Evolutionary conservation across 768 basidiomycete species (phyloP), one percentile per base, ranked within the genome.

Genomic region (Rubroboletus pulcherrimus): DNA sequence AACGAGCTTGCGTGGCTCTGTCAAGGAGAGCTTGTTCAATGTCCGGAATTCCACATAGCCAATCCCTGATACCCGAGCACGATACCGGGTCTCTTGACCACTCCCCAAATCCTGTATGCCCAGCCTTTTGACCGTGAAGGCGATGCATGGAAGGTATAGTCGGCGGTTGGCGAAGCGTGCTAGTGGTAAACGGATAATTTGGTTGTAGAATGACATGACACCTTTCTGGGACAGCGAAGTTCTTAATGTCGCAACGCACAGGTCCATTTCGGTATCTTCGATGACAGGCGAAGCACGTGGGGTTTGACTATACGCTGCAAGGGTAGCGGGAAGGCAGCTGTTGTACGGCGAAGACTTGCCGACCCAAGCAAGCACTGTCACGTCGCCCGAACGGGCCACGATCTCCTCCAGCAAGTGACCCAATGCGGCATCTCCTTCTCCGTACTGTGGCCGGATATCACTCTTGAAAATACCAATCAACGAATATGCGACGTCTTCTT

Each of bases 381-480:
- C 49, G 4, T 46, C 48, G 4, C 57, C 54, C 3, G 30, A 49
- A 19, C 57, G 54, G 2, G 24, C 30, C 5, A 56, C 49, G n/a
- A 58, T 58, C 12, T 58, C 54, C 1, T 56, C 54, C 31, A 58
- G 35, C 33, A 58, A 33, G 17, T 41, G 54, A 11, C 57, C 57
- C 10, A 58, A 14, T 1, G 54, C 57, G 2, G 29, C 54, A 12
- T 41, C n/a, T 6, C 44, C 43, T 37, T 50, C 54, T 21, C 57
- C 57, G 31, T 58, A 58, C 9, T n/a, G 43, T 17, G 57, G 57
- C 9, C 10, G 21, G 21, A 57, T 33, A 19, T 59, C 58, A 19
- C 58, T 57, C 5, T 44, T 49, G 17, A 38, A 38, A 2, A 38
- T 38, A 38, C 37, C 35, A 8, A 37, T 37, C 15, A 37, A 37